Conservation (phyloP, 78 protist species). For the Creolimax fragrantissima region DNA sequence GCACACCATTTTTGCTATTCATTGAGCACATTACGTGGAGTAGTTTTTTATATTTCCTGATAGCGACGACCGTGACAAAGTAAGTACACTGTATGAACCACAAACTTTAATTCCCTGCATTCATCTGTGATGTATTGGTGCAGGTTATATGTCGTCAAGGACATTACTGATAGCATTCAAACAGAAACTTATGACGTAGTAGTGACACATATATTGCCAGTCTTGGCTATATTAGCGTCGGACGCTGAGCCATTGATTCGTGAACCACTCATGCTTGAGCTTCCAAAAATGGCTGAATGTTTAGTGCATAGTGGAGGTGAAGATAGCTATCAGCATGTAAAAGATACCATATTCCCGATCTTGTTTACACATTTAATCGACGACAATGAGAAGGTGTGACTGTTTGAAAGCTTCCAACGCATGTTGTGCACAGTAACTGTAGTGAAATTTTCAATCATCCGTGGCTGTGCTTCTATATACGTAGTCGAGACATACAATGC, state of each 20-base stretch:
- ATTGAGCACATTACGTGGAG: too few species aligned
- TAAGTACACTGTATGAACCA: too few species aligned
- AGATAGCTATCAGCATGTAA: background rate
- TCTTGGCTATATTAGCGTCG: background rate
- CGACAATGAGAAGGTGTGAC: background rate
- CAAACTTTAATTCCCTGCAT: too few species aligned
- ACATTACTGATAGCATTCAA: background rate
- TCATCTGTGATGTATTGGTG: too few species aligned
- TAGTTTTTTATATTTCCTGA: too few species aligned
- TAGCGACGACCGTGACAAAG: too few species aligned
- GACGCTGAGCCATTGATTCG: conserved; percentile 1
- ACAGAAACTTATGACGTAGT: background rate
- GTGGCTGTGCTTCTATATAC: too few species aligned
- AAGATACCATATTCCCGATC: background rate
- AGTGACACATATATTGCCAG: background rate
- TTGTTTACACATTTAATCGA: background rate
- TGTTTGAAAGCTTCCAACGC: too few species aligned
- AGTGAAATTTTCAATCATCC: too few species aligned
- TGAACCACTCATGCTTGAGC: background rate
- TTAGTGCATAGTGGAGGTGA: background rate
- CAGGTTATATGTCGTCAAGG: conserved; percentile 2
- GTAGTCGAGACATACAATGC: too few species aligned
- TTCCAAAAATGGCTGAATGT: background rate
- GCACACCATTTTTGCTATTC: too few species aligned
- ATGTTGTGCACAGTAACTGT: too few species aligned